These are phyloP conservation scores for Cenococcum geophilum DNA, from an alignment of 495 filamentous ascomycete species.

Conservation along the genomic window DNA sequence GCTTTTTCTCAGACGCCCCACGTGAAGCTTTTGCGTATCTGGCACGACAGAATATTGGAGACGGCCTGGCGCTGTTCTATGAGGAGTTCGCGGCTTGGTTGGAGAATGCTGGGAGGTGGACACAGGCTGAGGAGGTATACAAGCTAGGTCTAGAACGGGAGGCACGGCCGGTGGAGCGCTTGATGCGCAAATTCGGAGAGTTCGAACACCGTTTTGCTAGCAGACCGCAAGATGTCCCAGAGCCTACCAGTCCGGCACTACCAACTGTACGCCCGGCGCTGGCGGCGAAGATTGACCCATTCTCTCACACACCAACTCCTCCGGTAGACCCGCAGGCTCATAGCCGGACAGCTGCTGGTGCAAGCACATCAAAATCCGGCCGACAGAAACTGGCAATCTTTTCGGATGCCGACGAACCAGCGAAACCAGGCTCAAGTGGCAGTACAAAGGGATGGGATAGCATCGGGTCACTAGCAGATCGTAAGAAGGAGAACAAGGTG, in stretches of 20 bases:
- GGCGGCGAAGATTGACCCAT: conserved; percentile 79
- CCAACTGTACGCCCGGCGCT: conserved; percentile 78
- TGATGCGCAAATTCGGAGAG: conserved; percentile 82
- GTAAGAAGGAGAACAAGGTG: conserved; percentile 88
- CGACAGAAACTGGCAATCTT: conserved; percentile 88
- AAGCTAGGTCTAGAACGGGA: conserved; percentile 79
- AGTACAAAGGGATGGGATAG: conserved; percentile 78
- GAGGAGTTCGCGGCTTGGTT: conserved; percentile 94
- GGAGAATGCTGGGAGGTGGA: conserved; percentile 78
- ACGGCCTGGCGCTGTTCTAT: conserved; percentile 86
- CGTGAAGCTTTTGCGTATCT: conserved; percentile 89
- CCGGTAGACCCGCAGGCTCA: conserved; percentile 61
- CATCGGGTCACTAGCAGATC: conserved; percentile 75
- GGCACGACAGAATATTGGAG: conserved; percentile 79
- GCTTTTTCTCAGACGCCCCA: conserved; percentile 84
- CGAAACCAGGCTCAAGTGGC: conserved; percentile 33
- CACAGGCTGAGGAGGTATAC: conserved; percentile 90
- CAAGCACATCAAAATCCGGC: conserved; percentile 54
- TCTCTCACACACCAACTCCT: conserved; percentile 46
- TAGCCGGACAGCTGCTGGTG: conserved; percentile 41
- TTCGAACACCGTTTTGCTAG: conserved; percentile 71
- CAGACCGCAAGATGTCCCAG: conserved; percentile 52
- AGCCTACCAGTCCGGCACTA: conserved; percentile 78
- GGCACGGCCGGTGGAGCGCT: conserved; percentile 72
- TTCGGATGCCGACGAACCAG: conserved; percentile 60